Base-by-base conservation (phyloP, 306 rosid species). In the Dicorynia guianensis region DNA sequence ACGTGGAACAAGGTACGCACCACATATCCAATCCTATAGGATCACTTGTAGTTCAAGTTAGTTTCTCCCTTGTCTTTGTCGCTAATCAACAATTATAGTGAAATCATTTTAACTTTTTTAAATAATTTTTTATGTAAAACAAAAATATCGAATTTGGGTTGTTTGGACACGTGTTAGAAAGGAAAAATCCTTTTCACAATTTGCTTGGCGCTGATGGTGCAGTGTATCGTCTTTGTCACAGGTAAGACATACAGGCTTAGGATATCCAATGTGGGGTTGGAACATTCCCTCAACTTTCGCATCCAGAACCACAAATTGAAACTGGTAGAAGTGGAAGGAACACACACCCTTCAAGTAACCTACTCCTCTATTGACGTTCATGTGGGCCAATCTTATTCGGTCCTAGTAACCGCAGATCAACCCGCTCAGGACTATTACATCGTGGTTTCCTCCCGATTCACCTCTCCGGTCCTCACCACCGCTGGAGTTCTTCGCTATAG, bases 231-330 rank as follows among this genome's bases (percentile, higher is more conserved):
- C 30, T 25, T 25, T 2, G 30, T 25, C 47, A 77, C 89, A 94
- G 98, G 97, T 19, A 95, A 95, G 88, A 92, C 97, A 6, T 95
- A 95, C 84, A 83, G 97, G 84, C 96, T 95, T 30, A 86, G 99
- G 83, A 92, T 95, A 55, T 95, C 99, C 53, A 95, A 95, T 20
- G 92, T 95, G 73, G 99, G 99, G 67, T 48, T 95, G 71, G 91
- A 95, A 79, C 78, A 85, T 66, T 92, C 99, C 8, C 96, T 95
- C 49, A 95, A 95, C 86, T 95, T 95, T 56, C 84, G 99, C 11
- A 95, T 95, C 48, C 96, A 90, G 78, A 79, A 86, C 68, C 99
- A 95, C 84, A 89, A 73, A 59, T 0, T 95, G 96, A 95, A 86
- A 88, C 71, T 92, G 66, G 97, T 90, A 1, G 99, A 95, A 77